phyloP scores from a whole-genome alignment of 2,329 filamentous ascomycete genomes.

The Aspergillus sp. region DNA sequence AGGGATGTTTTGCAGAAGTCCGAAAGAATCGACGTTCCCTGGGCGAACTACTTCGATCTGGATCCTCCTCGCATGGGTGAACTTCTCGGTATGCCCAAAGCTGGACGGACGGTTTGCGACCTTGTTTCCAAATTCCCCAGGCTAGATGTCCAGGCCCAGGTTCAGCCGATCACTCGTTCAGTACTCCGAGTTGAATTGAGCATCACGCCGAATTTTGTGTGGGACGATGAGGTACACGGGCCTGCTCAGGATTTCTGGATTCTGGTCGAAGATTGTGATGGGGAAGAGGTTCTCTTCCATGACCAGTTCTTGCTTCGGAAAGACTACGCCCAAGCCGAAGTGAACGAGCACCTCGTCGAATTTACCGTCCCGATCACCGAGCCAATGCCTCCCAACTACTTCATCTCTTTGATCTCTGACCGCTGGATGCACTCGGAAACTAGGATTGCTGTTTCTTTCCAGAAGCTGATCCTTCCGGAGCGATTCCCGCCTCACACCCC shows the following conservation, averaged over 20 bases:
- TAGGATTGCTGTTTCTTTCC: conserved; percentile 84
- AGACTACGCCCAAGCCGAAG: conserved; percentile 75
- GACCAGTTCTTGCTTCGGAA: conserved; percentile 88
- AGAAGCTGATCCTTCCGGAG: conserved; percentile 87
- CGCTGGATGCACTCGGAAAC: conserved; percentile 98
- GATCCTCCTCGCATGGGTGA: conserved; percentile 96
- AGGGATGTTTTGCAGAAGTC: conserved; percentile 83
- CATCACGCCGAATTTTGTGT: conserved; percentile 89
- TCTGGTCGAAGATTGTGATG: conserved; percentile 91
- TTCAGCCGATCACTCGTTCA: conserved; percentile 88
- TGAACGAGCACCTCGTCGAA: conserved; percentile 89
- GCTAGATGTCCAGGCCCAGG: conserved; percentile 83
- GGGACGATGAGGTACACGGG: conserved; percentile 86
- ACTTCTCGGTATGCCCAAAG: conserved; percentile 79
- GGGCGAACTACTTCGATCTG: conserved; percentile 89
- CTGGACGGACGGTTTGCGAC: conserved; percentile 73
- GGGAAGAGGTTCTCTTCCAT: conserved; percentile 89
- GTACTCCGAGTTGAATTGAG: conserved; percentile 84
- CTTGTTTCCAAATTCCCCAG: conserved; percentile 89
- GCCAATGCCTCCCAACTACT: conserved; percentile 97
- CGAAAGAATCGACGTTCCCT: conserved; percentile 88
- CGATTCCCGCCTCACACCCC: conserved; percentile 93
- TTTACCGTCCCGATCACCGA: conserved; percentile 95
- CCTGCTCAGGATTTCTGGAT: conserved; percentile 93
- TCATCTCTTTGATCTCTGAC: conserved; percentile 88